phyloP scores from a whole-genome alignment of 441 rosid genomes.

The Gossypium davidsonii region DNA sequence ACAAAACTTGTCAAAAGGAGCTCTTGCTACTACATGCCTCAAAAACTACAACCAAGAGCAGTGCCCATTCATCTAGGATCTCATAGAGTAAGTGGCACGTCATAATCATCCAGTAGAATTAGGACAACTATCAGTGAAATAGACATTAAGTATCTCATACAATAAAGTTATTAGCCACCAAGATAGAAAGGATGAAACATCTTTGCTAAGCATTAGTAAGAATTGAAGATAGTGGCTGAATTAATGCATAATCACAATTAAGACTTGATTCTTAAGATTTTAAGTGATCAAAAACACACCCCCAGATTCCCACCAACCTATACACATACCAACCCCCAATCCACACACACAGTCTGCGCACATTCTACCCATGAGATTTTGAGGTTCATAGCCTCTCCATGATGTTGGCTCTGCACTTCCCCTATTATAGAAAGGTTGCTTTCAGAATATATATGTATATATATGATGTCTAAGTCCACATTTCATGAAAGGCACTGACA shows the following conservation, averaged over 20 bases:
- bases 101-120: neutral
- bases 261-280: neutral
- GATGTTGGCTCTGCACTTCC: neutral
- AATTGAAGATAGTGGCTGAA: neutral
- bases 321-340: neutral
- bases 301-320: neutral
- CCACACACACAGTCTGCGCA: neutral
- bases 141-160: neutral
- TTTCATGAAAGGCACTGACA: neutral
- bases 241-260: neutral
- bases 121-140: neutral
- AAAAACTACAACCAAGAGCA: slow-evolving; percentile 2
- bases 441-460: neutral
- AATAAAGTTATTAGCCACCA: neutral
- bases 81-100: neutral
- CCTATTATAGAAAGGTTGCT: neutral
- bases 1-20: neutral
- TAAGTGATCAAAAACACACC: neutral
- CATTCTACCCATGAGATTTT: neutral
- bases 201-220: neutral
- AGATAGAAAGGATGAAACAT: neutral
- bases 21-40: neutral
- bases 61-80: neutral
- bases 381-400: neutral
- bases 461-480: neutral